Evolutionary conservation across 768 basidiomycete genomes (phyloP), one percentile per base, ranked within the genome.

Genomic region (Suillus cothurnatus): DNA sequence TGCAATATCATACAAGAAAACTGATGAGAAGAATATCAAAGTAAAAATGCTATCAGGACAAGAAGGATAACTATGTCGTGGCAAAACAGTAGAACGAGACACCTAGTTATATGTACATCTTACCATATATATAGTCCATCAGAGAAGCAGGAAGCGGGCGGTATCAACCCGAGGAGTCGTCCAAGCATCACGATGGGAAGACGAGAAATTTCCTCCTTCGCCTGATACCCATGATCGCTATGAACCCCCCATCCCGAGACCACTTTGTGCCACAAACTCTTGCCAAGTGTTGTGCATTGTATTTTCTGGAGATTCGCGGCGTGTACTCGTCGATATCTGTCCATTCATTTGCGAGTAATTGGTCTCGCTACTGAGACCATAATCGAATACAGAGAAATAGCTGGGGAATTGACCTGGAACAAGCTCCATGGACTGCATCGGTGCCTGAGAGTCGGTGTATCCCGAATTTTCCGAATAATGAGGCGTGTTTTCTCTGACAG

Each of bases 341-440:
- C 66, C 80, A 50, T 80, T 80, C 50, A 80, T 70, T 61, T 85
- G 80, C 39, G 84, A 67, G 68, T 75, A 72, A 52, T 75, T 68
- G 47, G 70, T 68, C 69, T 71, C 68, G 49, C 69, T 65, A 26
- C 68, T 62, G 50, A 81, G 76, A 26, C 81, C 84, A 72, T 92
- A 91, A 72, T 91, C 90, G 69, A 89, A 91, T 38, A 91, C 90
- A 1, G 89, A 84, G 82, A 92, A 91, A 70, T 91, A 92, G 70
- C 83, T 85, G 17, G 90, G 90, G 77, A 88, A 86, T 43, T 71
- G 76, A 11, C 76, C 76, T 2, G 76, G 68, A 1, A 76, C 70
- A 19, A 77, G 64, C 41, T 78, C 72, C 69, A 77, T 76, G 45
- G 75, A 67, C 39, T 76, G 76, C 59, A 74, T 73, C 47, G 72